Base-by-base conservation (phyloP, 139 green algal species). In the Haematococcus sp. region DNA sequence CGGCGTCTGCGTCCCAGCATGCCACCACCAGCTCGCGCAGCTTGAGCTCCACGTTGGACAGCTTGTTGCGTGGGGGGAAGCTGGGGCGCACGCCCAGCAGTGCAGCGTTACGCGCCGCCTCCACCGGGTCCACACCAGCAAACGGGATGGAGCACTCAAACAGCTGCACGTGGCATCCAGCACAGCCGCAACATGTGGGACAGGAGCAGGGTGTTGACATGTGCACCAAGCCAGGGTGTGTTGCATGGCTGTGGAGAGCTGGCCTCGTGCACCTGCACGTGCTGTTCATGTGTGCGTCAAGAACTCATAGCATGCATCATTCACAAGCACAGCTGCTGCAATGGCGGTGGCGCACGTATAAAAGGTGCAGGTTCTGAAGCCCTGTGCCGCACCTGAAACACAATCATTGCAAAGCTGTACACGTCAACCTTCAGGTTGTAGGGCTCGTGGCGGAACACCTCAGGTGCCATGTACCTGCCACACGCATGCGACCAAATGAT, bases 401-500 rank as follows among this genome's bases (percentile, higher is more conserved):
- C 82, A 76, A 94, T 88, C 68, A 94, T 87, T 44, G 84, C 90
- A 76, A 94, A 93, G 58, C 55, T 76, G 84, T 86, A 89, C 25
- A 91, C 74, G 56, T 91, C 17, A 78, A 81, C 88, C 63, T 85
- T 87, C 55, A 88, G 86, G 83, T 88, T 90, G 83, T 92, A 92
- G 2, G 79, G 82, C 81, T 92, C 85, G 73, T 90, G 83, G n/a
- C 84, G 76, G 81, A 89, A 90, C 64, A 89, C 84, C 79, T 92
- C 85, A 64, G 79, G 74, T 40, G 79, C 79, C 77, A 78, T 81
- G 76, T 75, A 75, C 32, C 68, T 74, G 68, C n/a, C n/a, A n/a
- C n/a, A n/a, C n/a, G 17, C 3, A 20, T 22, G 25, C 4, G 27
- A 35, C 28, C n/a, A 59, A 30, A 55, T 31, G 32, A 34, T n/a